Conservation (phyloP, 2,329 filamentous ascomycete genomes). For the Calonectria pauciramosa region DNA sequence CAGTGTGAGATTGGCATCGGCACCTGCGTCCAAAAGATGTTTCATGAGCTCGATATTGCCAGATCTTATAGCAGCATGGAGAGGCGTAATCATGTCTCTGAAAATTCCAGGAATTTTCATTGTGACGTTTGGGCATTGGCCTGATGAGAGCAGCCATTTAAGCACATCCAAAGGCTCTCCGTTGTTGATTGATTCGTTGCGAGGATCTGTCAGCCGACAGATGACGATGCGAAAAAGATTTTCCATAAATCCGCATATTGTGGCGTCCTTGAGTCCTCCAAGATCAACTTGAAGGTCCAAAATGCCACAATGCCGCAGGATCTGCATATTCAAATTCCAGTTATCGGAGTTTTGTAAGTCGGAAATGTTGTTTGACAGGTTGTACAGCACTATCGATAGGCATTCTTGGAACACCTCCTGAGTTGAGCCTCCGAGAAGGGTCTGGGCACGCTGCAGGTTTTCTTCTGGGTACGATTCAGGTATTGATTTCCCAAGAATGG, state of each 20-base stretch:
- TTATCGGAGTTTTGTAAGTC: neutral
- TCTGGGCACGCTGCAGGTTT: conserved; percentile 1
- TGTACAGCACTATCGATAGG: neutral
- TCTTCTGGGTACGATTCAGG: conserved; percentile 12
- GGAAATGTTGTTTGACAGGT: conserved; percentile 2
- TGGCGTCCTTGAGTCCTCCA: neutral
- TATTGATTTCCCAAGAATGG: conserved; percentile 3
- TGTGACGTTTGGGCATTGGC: neutral
- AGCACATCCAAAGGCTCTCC: neutral
- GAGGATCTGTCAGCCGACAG: neutral
- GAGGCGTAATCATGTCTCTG: neutral
- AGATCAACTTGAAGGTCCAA: neutral
- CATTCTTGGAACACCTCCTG: neutral
- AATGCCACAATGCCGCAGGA: neutral
- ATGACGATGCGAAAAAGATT: neutral
- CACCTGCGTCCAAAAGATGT: neutral
- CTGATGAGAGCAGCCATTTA: neutral
- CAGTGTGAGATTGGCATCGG: neutral
- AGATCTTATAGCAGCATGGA: neutral
- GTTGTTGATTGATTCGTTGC: neutral
- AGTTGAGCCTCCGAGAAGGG: neutral
- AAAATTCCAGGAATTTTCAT: neutral
- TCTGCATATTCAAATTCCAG: neutral
- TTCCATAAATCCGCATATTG: neutral
- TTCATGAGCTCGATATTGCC: neutral